phyloP scores from a whole-genome alignment of 1,139 yeast genomes.

The Hyphopichia buzzinii region DNA sequence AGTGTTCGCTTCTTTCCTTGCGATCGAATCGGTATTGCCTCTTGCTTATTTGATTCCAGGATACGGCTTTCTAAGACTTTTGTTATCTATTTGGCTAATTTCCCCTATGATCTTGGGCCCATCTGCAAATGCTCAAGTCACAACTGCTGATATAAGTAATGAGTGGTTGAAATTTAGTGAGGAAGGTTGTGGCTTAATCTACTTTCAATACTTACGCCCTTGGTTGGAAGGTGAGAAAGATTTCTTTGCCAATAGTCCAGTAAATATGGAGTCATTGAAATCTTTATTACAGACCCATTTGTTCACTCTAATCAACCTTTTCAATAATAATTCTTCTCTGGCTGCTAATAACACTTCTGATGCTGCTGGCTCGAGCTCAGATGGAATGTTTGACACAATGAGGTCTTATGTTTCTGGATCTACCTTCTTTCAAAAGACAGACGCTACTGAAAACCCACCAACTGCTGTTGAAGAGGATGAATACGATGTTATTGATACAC shows the following conservation, averaged over 20 bases:
- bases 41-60: slow-evolving; percentile 47
- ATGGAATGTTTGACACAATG: not conserved
- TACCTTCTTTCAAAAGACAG: slow-evolving; percentile 1
- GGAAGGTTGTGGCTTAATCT: slow-evolving; percentile 40
- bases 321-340: too few species aligned
- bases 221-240: slow-evolving; percentile 23
- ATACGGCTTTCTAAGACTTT: slow-evolving; percentile 39
- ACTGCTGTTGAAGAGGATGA: slow-evolving; percentile 21
- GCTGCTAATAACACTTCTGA: not conserved
- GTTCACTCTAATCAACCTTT: not conserved
- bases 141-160: slow-evolving; percentile 4
- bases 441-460: not conserved
- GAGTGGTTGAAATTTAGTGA: slow-evolving; percentile 28
- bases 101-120: slow-evolving; percentile 35
- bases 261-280: not conserved
- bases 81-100: slow-evolving; percentile 51
- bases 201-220: slow-evolving; percentile 31
- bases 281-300: not conserved
- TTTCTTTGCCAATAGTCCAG: not conserved
- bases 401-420: not conserved
- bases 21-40: slow-evolving; percentile 30
- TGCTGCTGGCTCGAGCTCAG: not conserved
- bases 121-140: slow-evolving; percentile 3
- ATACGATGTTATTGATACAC: slow-evolving; percentile 45
- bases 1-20: slow-evolving; percentile 36